Evolutionary conservation across 306 rosid genomes (phyloP).

Genomic region (Cucurbita moschata): DNA sequence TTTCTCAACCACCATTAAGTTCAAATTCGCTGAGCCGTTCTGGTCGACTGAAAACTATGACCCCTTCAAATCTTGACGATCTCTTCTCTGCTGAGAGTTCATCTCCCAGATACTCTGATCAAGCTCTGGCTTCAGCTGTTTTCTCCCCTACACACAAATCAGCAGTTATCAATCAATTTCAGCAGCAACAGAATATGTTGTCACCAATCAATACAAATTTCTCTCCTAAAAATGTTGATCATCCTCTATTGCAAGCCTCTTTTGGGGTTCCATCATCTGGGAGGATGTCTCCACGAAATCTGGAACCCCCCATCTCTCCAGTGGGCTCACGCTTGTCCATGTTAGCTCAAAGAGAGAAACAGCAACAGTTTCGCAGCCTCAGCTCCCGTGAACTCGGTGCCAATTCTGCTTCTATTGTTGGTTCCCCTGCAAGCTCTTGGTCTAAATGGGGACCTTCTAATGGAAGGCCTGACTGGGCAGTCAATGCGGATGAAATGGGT

Average conservation of each 20-base stretch:
- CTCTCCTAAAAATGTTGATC: slow-evolving; percentile 55
- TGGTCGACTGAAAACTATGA: slow-evolving; percentile 57
- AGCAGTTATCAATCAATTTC: slow-evolving; percentile 68
- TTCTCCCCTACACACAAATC: slow-evolving; percentile 91
- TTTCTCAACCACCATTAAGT: slow-evolving; percentile 50
- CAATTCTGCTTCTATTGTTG: slow-evolving; percentile 35
- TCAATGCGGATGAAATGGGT: slow-evolving; percentile 47
- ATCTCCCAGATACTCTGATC: slow-evolving; percentile 75
- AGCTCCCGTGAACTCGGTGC: slow-evolving; percentile 81
- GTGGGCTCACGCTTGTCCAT: slow-evolving; percentile 60
- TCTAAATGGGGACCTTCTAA: slow-evolving; percentile 75
- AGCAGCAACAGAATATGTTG: slow-evolving; percentile 76
- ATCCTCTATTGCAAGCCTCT: slow-evolving; percentile 54
- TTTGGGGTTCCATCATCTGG: slow-evolving; percentile 64
- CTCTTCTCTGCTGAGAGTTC: slow-evolving; percentile 76
- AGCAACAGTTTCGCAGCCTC: slow-evolving; percentile 87
- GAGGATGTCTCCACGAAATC: slow-evolving; percentile 71
- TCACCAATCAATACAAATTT: slow-evolving; percentile 72
- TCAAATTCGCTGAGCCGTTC: slow-evolving; percentile 52
- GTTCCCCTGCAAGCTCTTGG: slow-evolving; percentile 52
- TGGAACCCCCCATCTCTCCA: slow-evolving; percentile 88
- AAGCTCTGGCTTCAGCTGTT: slow-evolving; percentile 44
- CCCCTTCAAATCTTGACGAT: slow-evolving; percentile 83
- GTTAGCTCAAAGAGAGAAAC: slow-evolving; percentile 70
- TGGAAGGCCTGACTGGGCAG: slow-evolving; percentile 74